Base-by-base conservation (phyloP, 1,139 yeast genomes). In the Lodderomyces pseudojiufengensis region DNA sequence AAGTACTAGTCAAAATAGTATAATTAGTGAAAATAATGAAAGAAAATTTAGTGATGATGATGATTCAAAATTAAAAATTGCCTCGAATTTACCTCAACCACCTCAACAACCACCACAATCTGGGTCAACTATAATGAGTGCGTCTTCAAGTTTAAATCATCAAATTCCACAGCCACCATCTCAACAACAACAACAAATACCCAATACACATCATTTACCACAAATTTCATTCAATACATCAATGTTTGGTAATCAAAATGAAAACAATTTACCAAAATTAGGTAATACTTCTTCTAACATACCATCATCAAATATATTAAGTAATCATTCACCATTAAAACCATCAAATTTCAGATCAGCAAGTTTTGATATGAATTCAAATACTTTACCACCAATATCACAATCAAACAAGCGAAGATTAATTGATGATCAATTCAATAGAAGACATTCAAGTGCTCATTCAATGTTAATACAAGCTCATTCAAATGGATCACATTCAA, bases 221-320 rank as follows among this genome's bases (percentile, higher is more conserved):
- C 52, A 47, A 29, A 58, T 62, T 21, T 51, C 69, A 16, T 65
- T 65, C 50, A 66, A 65, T 37, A 65, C 73, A 3, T 60, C 68
- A 9, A 65, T 66, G 65, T 66, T 66, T 47, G 48, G 46, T 15
- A 26, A 37, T 25, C 35, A 32, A 60, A 34, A 32, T 24, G 15
- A 30, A 24, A 25, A 31, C 11, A 14, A 31, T 9, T 28, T 37
- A 14, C 40, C 37, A 12, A 38, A 36, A 25, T 29, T 38, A 11
- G 5, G 6, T 5, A 27, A 31, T 5, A 18, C 23, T 18, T 32
- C 37, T n/a, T 29, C 34, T 3, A 22, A 29, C 7, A 31, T 40
- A 14, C 42, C 40, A n/a, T 38, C 38, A 18, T 35, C 37, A 25
- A 16, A 24, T 13, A 31, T 24, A 16, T 12, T 4, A 20, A 26